These are phyloP conservation scores for Calcarisporium arbuscula DNA, from an alignment of 2,329 filamentous ascomycete species.

Conservation along the genomic window DNA sequence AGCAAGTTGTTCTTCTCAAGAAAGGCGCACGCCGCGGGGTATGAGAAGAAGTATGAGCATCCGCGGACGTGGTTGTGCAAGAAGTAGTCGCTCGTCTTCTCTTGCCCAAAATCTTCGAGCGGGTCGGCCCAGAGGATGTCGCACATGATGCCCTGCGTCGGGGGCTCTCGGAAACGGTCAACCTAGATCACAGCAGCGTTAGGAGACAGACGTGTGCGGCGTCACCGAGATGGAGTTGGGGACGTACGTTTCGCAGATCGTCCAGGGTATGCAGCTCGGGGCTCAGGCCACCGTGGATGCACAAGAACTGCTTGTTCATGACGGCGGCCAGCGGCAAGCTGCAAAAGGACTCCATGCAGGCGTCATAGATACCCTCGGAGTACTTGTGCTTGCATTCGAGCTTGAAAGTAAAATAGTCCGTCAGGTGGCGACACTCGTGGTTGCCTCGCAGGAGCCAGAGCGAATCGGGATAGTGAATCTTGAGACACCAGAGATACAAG, in stretches of 20 bases:
- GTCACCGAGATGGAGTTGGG: not conserved
- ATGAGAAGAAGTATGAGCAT: conserved; percentile 99
- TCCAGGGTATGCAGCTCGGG: conserved; percentile 94
- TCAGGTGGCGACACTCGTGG: conserved; percentile 97
- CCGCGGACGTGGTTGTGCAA: conserved; percentile 97
- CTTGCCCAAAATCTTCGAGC: conserved; percentile 95
- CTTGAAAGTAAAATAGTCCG: conserved; percentile 99
- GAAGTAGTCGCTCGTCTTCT: conserved; percentile 97
- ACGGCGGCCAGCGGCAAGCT: conserved; percentile 85
- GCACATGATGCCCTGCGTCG: conserved; percentile 97
- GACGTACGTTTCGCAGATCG: conserved; percentile 75
- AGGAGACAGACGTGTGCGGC: not conserved
- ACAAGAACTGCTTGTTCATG: conserved; percentile 99
- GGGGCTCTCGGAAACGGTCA: conserved; percentile 94
- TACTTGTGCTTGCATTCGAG: conserved; percentile 99
- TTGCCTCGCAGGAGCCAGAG: conserved; percentile 96
- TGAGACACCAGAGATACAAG: conserved; percentile 93
- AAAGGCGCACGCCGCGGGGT: conserved; percentile 93
- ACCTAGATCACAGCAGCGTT: conserved; percentile 49
- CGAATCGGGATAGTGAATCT: conserved; percentile 98
- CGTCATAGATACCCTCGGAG: conserved; percentile 90
- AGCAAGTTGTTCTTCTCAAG: conserved; percentile 98
- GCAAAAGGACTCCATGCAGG: conserved; percentile 98
- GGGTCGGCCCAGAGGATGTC: conserved; percentile 99
- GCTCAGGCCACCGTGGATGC: conserved; percentile 93